Base-by-base conservation (phyloP, 805 yeast genomes). In the Kuraishia capsulata region DNA sequence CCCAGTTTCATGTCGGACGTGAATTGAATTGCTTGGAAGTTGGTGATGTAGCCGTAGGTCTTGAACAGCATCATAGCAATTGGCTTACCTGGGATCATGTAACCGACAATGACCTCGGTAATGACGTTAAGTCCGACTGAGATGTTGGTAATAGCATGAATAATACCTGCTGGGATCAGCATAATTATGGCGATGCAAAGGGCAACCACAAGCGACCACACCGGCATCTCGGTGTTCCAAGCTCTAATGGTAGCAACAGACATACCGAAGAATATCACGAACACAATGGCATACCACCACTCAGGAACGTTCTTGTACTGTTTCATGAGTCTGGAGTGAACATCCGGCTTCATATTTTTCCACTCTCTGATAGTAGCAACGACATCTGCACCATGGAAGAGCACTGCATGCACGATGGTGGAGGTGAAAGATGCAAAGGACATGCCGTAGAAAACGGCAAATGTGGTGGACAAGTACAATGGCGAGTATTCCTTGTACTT, bases 221-320 rank as follows among this genome's bases (percentile, higher is more conserved):
- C 68, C 2, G 84, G 82, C 5, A 79, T 69, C 36, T 73, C 76
- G 1, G 75, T 64, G 29, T 67, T 61, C 57, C 68, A 70, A 2
- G 54, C 57, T 30, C 61, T 50, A 28, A 69, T 51, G 21, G 63
- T 52, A 8, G 61, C 65, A 19, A 52, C 66, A 56, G 67, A 55
- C 32, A 70, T 56, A 2, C 63, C 45, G 6, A 76, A 60, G 20
- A 78, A 61, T 11, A 61, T 44, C n/a, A 73, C 40, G 31, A 78
- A 61, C 13, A 73, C 59, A 2, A 56, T 43, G 4, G 59, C 48
- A 47, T 71, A 81, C 85, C 87, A 79, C 78, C 79, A 76, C 45
- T 76, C 82, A 1, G 92, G 92, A 18, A 78, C 85, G 45, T 81
- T 87, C 28, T 68, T 68, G 53, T 81, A 80, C 40, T 57, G 61